Base-by-base conservation (phyloP, 2,329 filamentous ascomycete species). In the Hymenoscyphus repandus region DNA sequence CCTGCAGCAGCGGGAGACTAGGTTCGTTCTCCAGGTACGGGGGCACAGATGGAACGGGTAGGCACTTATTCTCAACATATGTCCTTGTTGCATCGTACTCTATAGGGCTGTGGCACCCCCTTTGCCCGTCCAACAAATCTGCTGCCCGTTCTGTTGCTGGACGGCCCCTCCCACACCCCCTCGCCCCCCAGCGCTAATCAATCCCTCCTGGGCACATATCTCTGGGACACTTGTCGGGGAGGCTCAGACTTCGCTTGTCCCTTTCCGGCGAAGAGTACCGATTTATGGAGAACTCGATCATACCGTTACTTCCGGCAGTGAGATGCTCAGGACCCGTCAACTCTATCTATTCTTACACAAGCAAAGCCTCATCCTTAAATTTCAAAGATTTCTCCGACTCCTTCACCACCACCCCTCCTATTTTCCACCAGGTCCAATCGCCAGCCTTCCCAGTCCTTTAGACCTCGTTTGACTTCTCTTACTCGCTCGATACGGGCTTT, bases 371-470 rank as follows among this genome's bases (percentile, higher is more conserved):
- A 45, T 36, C 20, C 46, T 33, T 51, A 57, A 47, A 85, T 71
- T 60, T 85, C 82, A 64, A 85, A 85, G 22, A 85, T 79, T 64
- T 83, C 79, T 1, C 82, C 81, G 17, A 79, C 71, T 0, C 80
- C 80, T 57, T 82, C 78, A 1, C 76, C 77, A 4, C 78, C 78
- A 1, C 57, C 60, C 38, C 55, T 62, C 53, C 65, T 58, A 48
- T 71, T 74, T 63, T 85, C 82, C 5, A 85, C 81, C 60, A 85
- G 70, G 63, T 85, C 82, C 61, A 85, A 67, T 66, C 81, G 74
- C 80, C 80, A 85, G 6, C 82, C 80, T 56, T 84, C 78, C 82
- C 82, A 85, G 63, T 82, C 80, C 71, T 81, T 83, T 47, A 85
- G 69, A 1, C 74, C 73, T 51, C 80, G 69, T 73, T 85, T 85